A percentile compares a stretch with the other conserved stretches of the same genome.
These are phyloP conservation scores for Bonnemaisonia californica DNA, from an alignment of 31 red algal genomes.

Conservation along the genomic window DNA sequence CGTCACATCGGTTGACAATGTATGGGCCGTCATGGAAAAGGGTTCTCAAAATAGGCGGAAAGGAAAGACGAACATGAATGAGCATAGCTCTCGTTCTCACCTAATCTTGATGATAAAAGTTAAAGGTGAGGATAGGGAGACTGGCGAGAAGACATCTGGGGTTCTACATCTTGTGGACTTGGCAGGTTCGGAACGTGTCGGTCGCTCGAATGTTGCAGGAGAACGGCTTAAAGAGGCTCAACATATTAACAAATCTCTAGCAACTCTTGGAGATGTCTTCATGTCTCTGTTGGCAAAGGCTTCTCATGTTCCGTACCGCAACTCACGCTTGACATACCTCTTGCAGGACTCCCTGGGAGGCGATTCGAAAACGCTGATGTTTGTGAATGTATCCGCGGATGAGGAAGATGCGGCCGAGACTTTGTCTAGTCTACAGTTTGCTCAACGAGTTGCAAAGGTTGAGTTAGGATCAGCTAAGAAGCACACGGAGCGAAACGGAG, in stretches of 20 bases:
- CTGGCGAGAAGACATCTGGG: constrained; percentile 64
- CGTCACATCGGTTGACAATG: constrained; percentile 69
- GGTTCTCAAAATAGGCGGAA: constrained; percentile 76
- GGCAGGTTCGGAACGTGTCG: constrained; percentile 94
- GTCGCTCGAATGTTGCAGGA: constrained; percentile 78
- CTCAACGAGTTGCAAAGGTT: constrained; percentile 76
- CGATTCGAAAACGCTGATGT: constrained; percentile 99
- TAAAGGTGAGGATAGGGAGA: constrained; percentile 49
- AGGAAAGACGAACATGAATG: constrained; percentile 90
- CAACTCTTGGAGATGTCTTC: constrained; percentile 91
- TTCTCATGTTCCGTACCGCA: constrained; percentile 91
- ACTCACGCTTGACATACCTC: constrained; percentile 92
- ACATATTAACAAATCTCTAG: constrained; percentile 98
- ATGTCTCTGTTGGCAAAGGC: constrained; percentile 68
- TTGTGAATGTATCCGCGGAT: constrained; percentile 96
- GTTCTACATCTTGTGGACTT: constrained; percentile 94
- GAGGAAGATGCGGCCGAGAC: constrained; percentile 75
- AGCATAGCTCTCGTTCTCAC: constrained; percentile 93
- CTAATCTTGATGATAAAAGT: constrained; percentile 90
- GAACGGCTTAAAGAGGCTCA: constrained; percentile 92
- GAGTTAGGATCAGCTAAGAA: constrained; percentile 56
- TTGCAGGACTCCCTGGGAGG: constrained; percentile 97
- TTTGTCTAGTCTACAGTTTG: constrained; percentile 88
- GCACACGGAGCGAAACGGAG: constrained; percentile 67
- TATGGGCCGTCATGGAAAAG: constrained; percentile 80